phyloP scores from a whole-genome alignment of 805 yeast species.

The Lipomyces starkeyi region DNA sequence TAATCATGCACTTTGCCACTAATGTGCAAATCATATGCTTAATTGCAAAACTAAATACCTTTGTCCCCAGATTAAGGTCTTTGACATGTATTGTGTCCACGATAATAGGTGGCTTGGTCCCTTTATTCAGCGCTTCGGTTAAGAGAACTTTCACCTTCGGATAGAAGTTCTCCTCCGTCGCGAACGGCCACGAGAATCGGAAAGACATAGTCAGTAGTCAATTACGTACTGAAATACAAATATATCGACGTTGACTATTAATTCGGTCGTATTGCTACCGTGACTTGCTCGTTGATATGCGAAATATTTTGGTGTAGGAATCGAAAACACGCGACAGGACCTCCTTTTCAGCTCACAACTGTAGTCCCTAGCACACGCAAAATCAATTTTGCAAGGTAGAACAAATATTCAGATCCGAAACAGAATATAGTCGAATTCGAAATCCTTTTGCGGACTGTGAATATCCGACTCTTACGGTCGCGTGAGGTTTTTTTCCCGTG shows the following conservation, averaged over 20 bases:
- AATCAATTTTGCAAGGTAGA: background rate
- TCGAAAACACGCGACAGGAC: background rate
- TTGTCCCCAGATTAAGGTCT: conserved; percentile 73
- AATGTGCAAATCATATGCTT: background rate
- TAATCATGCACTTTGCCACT: background rate
- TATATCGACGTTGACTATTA: background rate
- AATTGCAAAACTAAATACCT: conserved; percentile 43
- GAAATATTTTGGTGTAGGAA: background rate
- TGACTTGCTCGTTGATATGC: background rate
- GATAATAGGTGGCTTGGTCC: conserved; percentile 68
- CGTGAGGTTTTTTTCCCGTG: background rate
- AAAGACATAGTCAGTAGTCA: conserved; percentile 62
- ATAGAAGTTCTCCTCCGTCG: conserved; percentile 68
- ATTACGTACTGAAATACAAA: background rate
- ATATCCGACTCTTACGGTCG: background rate
- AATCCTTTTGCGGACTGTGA: background rate
- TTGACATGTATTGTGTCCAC: conserved; percentile 71
- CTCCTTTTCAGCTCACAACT: background rate
- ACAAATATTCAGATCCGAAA: background rate
- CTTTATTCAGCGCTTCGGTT: conserved; percentile 75
- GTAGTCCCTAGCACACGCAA: background rate
- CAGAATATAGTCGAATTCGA: background rate
- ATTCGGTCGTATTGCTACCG: background rate
- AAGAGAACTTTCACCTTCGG: conserved; percentile 68
- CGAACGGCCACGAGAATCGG: conserved; percentile 75